Base-by-base conservation (phyloP, 148 eudicot genomes). In the Persicaria maculosa region DNA sequence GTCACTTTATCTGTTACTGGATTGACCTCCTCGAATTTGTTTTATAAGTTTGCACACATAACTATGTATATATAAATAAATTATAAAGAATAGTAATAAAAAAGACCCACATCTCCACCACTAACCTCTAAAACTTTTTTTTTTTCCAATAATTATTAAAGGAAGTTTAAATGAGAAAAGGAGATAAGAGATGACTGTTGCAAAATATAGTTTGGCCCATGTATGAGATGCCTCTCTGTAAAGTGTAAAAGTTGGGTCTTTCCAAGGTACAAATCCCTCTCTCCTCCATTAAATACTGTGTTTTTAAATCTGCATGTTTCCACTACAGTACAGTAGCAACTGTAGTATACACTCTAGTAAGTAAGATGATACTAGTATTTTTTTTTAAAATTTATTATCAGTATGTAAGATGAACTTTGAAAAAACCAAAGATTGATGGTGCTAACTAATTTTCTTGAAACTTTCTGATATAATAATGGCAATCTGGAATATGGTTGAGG, bases 141-240 rank as follows among this genome's bases (percentile, higher is more conserved):
- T 40, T 64, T 64, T 10, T 0, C 0, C 14, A 65, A 65, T 14
- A 40, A 36, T 12, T 9, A 9, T 48, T 12, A 48, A 48, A 48
- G 12, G 2, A 12, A 48, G 12, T 48, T 48, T 9, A 12, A 48
- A 48, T 9, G 52, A 12, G 12, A 48, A 48, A 12, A 53, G 15
- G 19, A 53, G 57, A 53, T 53, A 53, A 64, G 44, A 64, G 3
- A 36, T 64, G 47, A 65, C 47, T 15, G 46, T 16, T 65, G 70
- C 40, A 65, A 46, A 65, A 65, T 43, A 65, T 40, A 25, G 4
- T 36, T 65, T 65, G 45, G 70, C 19, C 47, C 68, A 62, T 25
- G 68, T 44, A 65, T 65, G 70, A 0, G 46, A 65, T 36, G 46
- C 70, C 47, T 65, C 70, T 16, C 70, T 65, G 70, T 65, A 65